phyloP scores from a whole-genome alignment of 306 rosid species.

The Quercus suber region DNA sequence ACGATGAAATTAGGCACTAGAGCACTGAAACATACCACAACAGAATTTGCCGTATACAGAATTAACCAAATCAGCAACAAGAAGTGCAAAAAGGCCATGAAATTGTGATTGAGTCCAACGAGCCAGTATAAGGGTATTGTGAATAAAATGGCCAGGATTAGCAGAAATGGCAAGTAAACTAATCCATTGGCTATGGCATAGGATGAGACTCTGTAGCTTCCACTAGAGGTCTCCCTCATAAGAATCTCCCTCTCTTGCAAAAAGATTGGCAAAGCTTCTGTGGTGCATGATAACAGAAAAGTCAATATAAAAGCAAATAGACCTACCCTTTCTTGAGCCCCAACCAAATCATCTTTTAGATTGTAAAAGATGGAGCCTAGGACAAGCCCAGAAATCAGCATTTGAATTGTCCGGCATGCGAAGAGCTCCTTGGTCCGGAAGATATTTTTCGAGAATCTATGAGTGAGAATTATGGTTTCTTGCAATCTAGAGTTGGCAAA shows the following conservation, averaged over 20 bases:
- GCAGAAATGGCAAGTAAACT: conserved; percentile 87
- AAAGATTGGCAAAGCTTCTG: conserved; percentile 89
- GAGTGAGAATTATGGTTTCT: conserved; percentile 80
- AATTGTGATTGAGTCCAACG: conserved; percentile 69
- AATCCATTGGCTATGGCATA: conserved; percentile 86
- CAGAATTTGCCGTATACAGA: conserved; percentile 86
- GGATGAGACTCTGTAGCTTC: conserved; percentile 89
- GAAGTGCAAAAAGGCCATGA: conserved; percentile 70
- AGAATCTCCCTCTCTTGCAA: conserved; percentile 92
- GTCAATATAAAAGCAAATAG: conserved; percentile 87
- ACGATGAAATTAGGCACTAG: conserved; percentile 88
- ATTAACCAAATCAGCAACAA: conserved; percentile 78
- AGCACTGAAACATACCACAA: conserved; percentile 94
- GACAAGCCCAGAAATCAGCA: conserved; percentile 79
- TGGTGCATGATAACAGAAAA: conserved; percentile 70
- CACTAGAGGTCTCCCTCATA: conserved; percentile 85
- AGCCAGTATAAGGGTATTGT: conserved; percentile 77
- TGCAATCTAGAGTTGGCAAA: conserved; percentile 72
- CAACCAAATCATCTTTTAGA: conserved; percentile 62
- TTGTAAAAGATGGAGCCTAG: conserved; percentile 79
- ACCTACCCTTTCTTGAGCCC: conserved; percentile 80
- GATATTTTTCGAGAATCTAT: conserved; percentile 86
- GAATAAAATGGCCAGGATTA: conserved; percentile 77
- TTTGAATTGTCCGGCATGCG: conserved; percentile 82
- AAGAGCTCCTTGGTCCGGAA: conserved; percentile 86